Evolutionary conservation across 805 yeast genomes (phyloP).

Genomic region (Candida incommunis): DNA sequence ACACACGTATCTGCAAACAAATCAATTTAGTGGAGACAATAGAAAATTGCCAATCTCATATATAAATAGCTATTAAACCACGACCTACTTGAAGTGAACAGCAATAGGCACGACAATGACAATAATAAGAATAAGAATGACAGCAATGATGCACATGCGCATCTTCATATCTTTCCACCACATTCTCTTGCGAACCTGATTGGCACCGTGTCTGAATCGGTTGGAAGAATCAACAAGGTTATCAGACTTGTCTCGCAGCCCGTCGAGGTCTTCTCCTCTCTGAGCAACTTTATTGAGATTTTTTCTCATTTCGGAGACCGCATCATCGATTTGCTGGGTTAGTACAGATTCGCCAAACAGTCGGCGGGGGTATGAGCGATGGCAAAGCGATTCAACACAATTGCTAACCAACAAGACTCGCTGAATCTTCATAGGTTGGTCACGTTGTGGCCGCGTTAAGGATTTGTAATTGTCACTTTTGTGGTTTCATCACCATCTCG

Average conservation of each 20-base stretch:
- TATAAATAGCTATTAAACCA: background rate
- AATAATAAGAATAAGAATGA: conserved; percentile 60
- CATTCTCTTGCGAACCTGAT: conserved; percentile 95
- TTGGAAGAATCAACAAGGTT: conserved; percentile 85
- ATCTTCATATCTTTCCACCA: conserved; percentile 98
- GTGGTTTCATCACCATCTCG: too few species aligned
- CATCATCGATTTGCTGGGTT: conserved; percentile 70
- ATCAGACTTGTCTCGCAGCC: conserved; percentile 86
- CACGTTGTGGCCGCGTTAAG: too few species aligned
- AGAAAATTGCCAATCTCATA: too few species aligned
- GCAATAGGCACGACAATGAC: conserved; percentile 91
- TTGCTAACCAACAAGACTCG: too few species aligned
- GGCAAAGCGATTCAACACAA: too few species aligned
- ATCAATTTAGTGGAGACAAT: too few species aligned
- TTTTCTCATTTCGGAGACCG: conserved; percentile 95
- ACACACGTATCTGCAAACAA: too few species aligned
- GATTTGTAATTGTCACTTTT: too few species aligned
- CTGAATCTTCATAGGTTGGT: too few species aligned
- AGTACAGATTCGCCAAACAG: background rate
- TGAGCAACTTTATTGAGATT: conserved; percentile 92
- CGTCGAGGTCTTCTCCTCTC: conserved; percentile 85
- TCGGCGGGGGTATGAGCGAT: too few species aligned
- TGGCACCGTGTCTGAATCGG: conserved; percentile 92
- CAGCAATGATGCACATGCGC: conserved; percentile 78
- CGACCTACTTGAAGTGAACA: conserved; percentile 55